These are phyloP conservation scores for Cutaneotrichosporon cutaneum DNA, from an alignment of 1,284 basidiomycete species.

Conservation along the genomic window DNA sequence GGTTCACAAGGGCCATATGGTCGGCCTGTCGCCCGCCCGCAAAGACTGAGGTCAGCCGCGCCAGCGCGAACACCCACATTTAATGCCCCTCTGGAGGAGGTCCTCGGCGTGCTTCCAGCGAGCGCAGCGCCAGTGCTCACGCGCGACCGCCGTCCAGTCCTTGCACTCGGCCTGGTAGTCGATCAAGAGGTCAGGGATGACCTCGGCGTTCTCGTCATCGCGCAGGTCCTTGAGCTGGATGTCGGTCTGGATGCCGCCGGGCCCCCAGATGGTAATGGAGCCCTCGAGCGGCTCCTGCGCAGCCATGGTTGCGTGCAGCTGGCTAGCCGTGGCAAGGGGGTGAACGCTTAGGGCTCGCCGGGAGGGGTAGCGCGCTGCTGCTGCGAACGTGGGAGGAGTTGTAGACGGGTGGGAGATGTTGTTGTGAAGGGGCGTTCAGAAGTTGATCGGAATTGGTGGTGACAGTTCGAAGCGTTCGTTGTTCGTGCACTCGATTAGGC, in stretches of 20 bases:
- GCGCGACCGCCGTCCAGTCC: slow-evolving; percentile 52
- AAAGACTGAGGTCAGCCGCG: slow-evolving; percentile 30
- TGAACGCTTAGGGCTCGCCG: too few relatives aligned
- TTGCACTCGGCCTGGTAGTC: slow-evolving; percentile 50
- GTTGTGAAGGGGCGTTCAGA: slow-evolving; percentile 7
- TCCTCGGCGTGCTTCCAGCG: slow-evolving; percentile 44
- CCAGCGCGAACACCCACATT: slow-evolving; percentile 37
- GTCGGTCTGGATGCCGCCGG: slow-evolving; percentile 49
- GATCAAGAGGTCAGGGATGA: slow-evolving; percentile 47
- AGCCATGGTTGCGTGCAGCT: slow-evolving; percentile 23
- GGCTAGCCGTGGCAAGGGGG: neutral
- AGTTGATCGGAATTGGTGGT: neutral
- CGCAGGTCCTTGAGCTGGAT: slow-evolving; percentile 51
- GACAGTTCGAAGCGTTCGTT: neutral
- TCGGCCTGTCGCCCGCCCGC: slow-evolving; percentile 50
- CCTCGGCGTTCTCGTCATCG: slow-evolving; percentile 45
- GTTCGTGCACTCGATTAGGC: neutral
- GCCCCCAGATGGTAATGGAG: slow-evolving; percentile 39
- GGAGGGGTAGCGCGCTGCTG: slow-evolving; percentile 1
- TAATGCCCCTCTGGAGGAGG: slow-evolving; percentile 46
- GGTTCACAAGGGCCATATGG: slow-evolving; percentile 54
- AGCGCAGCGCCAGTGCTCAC: slow-evolving; percentile 50
- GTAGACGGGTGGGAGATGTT: slow-evolving; percentile 8
- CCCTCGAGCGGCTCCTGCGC: slow-evolving; percentile 20
- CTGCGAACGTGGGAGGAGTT: neutral